Base-by-base conservation (phyloP, 176 grass and related monocot species). In the Ensete glaucum region DNA sequence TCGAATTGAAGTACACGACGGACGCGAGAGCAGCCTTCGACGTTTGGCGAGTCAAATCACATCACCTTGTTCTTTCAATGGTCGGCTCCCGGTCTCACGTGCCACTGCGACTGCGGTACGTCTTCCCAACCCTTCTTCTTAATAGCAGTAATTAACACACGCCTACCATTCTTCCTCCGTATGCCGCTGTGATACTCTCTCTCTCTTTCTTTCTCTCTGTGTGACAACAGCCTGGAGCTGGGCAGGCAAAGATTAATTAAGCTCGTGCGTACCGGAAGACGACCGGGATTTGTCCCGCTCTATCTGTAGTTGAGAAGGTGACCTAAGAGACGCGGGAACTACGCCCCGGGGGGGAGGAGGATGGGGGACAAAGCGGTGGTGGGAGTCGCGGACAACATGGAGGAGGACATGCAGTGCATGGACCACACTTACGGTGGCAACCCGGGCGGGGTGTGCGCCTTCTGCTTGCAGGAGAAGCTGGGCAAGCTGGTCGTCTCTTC, bases 391-490 rank as follows among this genome's bases (percentile, higher is more conserved):
- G n/a, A 84, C 54, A 62, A 84, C 12, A 43, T 80, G 43, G 81
- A 76, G 48, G 86, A 92, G 8, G 83, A 77, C n/a, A 73, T 81
- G 60, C 84, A 91, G 79, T 99, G 96, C 78, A 91, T 85, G 84
- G 90, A 95, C 86, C 96, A 99, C 11, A 88, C 91, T 0, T 99
- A 88, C 86, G 87, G 88, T 9, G 88, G 82, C 9, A 92, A 86
- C 12, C 85, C 87, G 0, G 90, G 90, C 1, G 96, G 91, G 77
- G 93, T 99, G 75, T 99, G 96, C 80, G 91, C 96, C 62, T 94
- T 99, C 73, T 99, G 96, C 71, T 86, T 99, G 59, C 96, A 99
- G 80, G 96, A 99, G 86, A 99, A 99, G 88, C 91, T 99, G 17
- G 96, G 96, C 68, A 91, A 87, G 86, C 82, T 99, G 21, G 96